Evolutionary conservation across 495 filamentous ascomycete genomes (phyloP).

Genomic region (Evansstolkia leycettana): DNA sequence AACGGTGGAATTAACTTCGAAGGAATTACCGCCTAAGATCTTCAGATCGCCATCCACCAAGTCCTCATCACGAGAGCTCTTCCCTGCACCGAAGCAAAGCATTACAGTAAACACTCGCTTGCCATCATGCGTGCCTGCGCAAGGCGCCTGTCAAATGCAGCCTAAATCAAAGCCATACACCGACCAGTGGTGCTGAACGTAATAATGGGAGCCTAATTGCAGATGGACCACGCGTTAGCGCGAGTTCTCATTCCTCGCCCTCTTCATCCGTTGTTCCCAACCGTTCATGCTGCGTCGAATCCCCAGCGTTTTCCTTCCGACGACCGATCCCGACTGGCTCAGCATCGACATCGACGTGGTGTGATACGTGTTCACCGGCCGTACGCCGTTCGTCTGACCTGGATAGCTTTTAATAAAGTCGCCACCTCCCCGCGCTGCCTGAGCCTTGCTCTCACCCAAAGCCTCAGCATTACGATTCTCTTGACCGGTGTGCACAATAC

Average conservation of each 20-base stretch:
- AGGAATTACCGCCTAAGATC: too few relatives aligned
- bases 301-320: conserved; percentile 40
- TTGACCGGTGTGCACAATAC: neutral
- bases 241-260: conserved; percentile 1
- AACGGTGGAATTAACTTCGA: too few relatives aligned
- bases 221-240: too few relatives aligned
- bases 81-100: too few relatives aligned
- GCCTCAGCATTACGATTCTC: neutral
- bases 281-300: conserved; percentile 47
- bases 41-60: too few relatives aligned
- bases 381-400: conserved; percentile 11
- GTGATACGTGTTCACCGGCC: conserved; percentile 36
- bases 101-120: too few relatives aligned
- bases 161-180: too few relatives aligned
- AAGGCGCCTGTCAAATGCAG: too few relatives aligned
- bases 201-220: too few relatives aligned
- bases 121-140: too few relatives aligned
- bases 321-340: conserved; percentile 14
- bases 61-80: too few relatives aligned
- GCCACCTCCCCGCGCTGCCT: neutral
- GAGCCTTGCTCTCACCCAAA: neutral
- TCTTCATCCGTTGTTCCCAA: conserved; percentile 38
- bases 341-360: conserved; percentile 38
- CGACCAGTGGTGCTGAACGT: too few relatives aligned
- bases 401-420: conserved; percentile 10